Evolutionary conservation across 1,284 basidiomycete genomes (phyloP), one percentile per base, ranked within the genome.

Genomic region (Sanghuangporus baumii): DNA sequence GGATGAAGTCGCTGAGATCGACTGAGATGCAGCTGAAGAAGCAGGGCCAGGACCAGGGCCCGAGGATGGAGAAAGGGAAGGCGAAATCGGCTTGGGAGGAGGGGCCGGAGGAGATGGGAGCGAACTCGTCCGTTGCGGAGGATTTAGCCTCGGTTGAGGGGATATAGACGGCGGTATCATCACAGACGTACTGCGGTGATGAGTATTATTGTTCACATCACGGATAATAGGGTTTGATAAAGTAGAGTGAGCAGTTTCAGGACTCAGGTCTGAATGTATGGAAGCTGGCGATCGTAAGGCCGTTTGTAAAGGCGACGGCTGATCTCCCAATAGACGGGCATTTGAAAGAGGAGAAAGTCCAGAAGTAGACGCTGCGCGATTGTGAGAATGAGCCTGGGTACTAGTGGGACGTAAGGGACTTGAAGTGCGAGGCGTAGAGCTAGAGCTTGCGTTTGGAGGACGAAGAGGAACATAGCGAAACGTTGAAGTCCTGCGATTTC

Each of bases 1-100:
- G 31, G 66, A 63, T 51, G 58, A 64, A n/a, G 71, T 66, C 0
- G 70, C 66, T 31, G 70, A 65, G 12, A 68, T 51, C 3, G 70
- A 62, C 26, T 31, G 26, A 31, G 26, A 31, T 31, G 26, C 26
- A 31, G 26, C 26, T 31, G 26, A 31, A 31, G 26, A 31, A 2
- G 70, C 67, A 20, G 70, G 64, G 38, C 70, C 67, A 20, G 74
- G 68, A 18, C 71, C 71, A n/a, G 72, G 68, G 20, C 69, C 71
- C 31, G 57, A 57, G 41, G 69, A 63, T 48, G 67, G 68, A 61
- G 67, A 62, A 43, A 70, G 41, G 51, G 43, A 46, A 1, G 43
- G 43, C 16, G 43, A 46, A 18, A n/a, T n/a, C 8, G 43, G 18
- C 16, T 46, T 16, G 43, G 70, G 71, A 37, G 57, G 58, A 46